Percentiles rank a stretch among this genome's conserved stretches.
Conservation (phyloP, 805 yeast genomes). For the Saturnispora kantuleensis region DNA sequence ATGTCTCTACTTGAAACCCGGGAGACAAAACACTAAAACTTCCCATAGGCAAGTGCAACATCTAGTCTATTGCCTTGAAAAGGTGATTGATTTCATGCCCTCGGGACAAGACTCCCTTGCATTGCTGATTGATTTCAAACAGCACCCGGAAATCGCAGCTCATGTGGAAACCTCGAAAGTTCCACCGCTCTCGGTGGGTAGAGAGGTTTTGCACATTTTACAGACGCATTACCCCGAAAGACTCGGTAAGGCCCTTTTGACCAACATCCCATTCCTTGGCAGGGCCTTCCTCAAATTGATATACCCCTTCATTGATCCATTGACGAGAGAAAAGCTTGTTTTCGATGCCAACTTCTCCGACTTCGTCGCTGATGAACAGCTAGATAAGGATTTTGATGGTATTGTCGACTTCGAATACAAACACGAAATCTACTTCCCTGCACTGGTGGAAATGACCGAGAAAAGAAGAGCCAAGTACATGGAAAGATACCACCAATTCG, state of each 20-base stretch:
- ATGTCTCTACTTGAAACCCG: slow-evolving; percentile 84
- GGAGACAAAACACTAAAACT: slow-evolving; percentile 90
- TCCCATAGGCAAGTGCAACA: slow-evolving; percentile 92
- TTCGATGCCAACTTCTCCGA: slow-evolving; percentile 81
- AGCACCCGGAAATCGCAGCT: slow-evolving; percentile 46
- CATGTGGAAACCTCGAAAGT: slow-evolving; percentile 54
- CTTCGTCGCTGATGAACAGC: slow-evolving; percentile 72
- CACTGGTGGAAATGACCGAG: slow-evolving; percentile 49
- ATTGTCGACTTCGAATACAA: slow-evolving; percentile 71
- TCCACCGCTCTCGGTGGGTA: slow-evolving; percentile 83
- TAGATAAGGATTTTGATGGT: slow-evolving; percentile 83
- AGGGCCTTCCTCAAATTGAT: slow-evolving; percentile 87
- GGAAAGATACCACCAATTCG: slow-evolving; percentile 61
- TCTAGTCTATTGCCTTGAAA: slow-evolving; percentile 84
- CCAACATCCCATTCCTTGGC: slow-evolving; percentile 90
- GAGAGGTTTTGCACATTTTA: slow-evolving; percentile 84
- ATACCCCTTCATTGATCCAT: slow-evolving; percentile 92
- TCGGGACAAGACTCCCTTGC: slow-evolving; percentile 93
- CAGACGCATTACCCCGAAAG: slow-evolving; percentile 98
- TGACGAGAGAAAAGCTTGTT: slow-evolving; percentile 87
- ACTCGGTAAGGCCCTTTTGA: slow-evolving; percentile 81
- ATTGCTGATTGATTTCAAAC: slow-evolving; percentile 82
- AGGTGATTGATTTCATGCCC: slow-evolving; percentile 91
- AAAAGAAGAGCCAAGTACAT: slow-evolving; percentile 53
- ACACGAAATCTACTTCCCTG: slow-evolving; percentile 74